Base-by-base conservation (phyloP, 768 basidiomycete species). In the Crucibulum laeve region DNA sequence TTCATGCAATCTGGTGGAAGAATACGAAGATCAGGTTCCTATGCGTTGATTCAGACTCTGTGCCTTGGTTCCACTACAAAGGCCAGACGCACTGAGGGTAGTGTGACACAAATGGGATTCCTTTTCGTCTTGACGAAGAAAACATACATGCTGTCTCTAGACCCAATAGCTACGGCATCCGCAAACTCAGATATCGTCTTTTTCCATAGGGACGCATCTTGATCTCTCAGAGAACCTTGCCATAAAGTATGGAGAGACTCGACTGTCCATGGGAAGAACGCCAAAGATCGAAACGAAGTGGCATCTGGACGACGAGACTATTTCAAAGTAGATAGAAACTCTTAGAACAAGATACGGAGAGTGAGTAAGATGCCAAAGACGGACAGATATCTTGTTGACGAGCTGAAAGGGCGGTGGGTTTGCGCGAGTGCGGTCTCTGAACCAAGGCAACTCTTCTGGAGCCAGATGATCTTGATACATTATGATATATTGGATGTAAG, bases 81-180 rank as follows among this genome's bases (percentile, higher is more conserved):
- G 11, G n/a, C 26, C 18, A 32, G 3, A 55, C 65, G 32, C 46
- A 66, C 69, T 30, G 49, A 42, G 5, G 69, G 61, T 7, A 77
- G 53, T 38, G 61, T 65, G 26, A 76, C 54, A 34, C 59, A 62
- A 36, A 71, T 42, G 5, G 68, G 65, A 17, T 48, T 34, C 30
- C 47, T 59, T n/a, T 57, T 54, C 38, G 59, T 46, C 26, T 52
- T 62, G 25, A 56, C 62, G 57, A 55, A 76, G 53, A 57, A 71
- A 42, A 64, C 59, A 59, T 56, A 72, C 28, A 69, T 53, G 42
- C 52, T 51, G 17, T 51, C 54, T 32, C 49, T 54, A 22, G 73
- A 64, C 35, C 71, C 75, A 5, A 80, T 70, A 37, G 73, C 73
- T 43, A 82, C 62, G 23, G 76, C 65, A 40, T 80, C 77, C 37